A percentile compares a stretch with the other conserved stretches of the same genome.
Conservation (phyloP, 139 green algal genomes). For the Volvox reticuliferus region DNA sequence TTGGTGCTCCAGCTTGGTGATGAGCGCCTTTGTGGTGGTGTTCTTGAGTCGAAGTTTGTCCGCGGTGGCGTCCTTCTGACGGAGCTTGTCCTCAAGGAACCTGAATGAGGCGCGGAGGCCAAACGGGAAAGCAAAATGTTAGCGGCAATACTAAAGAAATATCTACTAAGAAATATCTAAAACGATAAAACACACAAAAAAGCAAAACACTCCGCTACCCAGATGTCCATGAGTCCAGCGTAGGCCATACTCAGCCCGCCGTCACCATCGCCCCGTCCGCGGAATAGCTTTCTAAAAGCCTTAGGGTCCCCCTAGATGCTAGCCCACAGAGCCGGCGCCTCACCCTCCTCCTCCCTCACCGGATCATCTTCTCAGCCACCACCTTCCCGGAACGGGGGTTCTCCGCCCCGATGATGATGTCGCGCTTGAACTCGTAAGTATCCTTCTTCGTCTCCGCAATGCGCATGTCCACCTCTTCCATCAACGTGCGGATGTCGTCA, state of each 20-base stretch:
- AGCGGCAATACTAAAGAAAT: too few relatives aligned
- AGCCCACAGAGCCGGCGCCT: too few relatives aligned
- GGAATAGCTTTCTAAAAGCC: too few relatives aligned
- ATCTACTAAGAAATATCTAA: too few relatives aligned
- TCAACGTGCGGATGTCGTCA: constrained; percentile 77
- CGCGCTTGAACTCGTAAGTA: constrained; percentile 89
- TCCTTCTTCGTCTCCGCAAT: constrained; percentile 85
- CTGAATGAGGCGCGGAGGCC: constrained; percentile 34
- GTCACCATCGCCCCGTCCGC: too few relatives aligned
- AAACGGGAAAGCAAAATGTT: background rate
- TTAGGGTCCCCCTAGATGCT: too few relatives aligned
- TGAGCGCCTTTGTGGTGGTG: constrained; percentile 75
- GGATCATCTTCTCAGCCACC: constrained; percentile 80
- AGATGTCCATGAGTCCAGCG: too few relatives aligned
- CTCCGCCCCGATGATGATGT: constrained; percentile 87
- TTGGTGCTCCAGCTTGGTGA: constrained; percentile 79
- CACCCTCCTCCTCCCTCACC: constrained; percentile 35
- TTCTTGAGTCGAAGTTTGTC: constrained; percentile 88
- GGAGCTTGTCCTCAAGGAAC: constrained; percentile 81
- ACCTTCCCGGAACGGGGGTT: constrained; percentile 80
- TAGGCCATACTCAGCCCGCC: too few relatives aligned
- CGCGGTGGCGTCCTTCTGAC: constrained; percentile 74
- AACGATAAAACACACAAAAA: too few relatives aligned
- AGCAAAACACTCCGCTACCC: too few relatives aligned
- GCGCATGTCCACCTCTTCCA: constrained; percentile 84